phyloP scores from a whole-genome alignment of 139 green algal species.

The Tetradesmus lagerheimii region DNA sequence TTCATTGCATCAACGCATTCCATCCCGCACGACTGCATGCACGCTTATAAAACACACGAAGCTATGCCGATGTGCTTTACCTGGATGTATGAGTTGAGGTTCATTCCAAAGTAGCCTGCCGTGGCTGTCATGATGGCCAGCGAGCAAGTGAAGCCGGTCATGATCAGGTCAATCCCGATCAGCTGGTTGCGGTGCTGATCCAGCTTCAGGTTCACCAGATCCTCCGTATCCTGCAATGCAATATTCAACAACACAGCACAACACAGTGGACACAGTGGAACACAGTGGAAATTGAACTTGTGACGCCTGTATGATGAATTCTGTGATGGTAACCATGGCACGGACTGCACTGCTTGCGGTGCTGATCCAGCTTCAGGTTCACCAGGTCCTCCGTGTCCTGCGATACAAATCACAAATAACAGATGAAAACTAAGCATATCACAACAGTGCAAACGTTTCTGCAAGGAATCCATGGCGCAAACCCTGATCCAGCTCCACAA shows the following conservation, averaged over 20 bases:
- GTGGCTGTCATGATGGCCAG: constrained; percentile 81
- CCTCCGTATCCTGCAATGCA: constrained; percentile 60
- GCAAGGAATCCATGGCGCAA: too few relatives aligned
- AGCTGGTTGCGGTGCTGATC: constrained; percentile 90
- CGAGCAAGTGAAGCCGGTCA: constrained; percentile 83
- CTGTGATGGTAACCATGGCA: too few relatives aligned
- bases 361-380: constrained; percentile 91
- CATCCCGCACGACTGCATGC: too few relatives aligned
- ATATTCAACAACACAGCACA: too few relatives aligned
- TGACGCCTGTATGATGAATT: constrained; percentile 66
- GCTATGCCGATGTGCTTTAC: neutral
- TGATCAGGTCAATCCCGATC: constrained; percentile 85
- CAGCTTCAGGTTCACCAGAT: constrained; percentile 91
- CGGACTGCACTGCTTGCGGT: constrained; percentile 67
- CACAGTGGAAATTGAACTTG: constrained; percentile 48
- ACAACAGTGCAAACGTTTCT: too few relatives aligned
- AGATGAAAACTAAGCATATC: too few relatives aligned
- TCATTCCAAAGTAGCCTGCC: constrained; percentile 95
- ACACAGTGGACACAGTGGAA: too few relatives aligned
- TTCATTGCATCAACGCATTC: too few relatives aligned
- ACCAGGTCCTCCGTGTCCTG: constrained; percentile 70
- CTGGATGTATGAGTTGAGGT: constrained; percentile 71
- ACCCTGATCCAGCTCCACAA: too few relatives aligned
- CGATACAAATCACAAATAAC: too few relatives aligned
- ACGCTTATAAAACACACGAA: too few relatives aligned